Base-by-base conservation (phyloP, 805 yeast species). In the Ogataea angusta region DNA sequence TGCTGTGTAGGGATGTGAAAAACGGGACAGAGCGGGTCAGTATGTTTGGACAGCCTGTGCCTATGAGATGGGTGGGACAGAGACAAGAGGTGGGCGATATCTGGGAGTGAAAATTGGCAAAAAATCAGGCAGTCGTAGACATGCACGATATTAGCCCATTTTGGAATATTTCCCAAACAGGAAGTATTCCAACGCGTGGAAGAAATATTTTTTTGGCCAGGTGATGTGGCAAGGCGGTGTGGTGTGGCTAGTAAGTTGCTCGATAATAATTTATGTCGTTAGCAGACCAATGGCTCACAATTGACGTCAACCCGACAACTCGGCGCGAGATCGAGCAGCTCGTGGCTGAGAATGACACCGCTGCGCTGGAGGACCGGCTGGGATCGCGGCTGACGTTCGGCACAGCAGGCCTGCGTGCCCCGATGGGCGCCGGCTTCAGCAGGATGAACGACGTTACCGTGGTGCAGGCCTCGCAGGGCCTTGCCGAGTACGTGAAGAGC, bases 401-500 rank as follows among this genome's bases (percentile, higher is more conserved):
- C 0, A 91, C 98, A 0, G 96, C 98, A 2, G 98, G 97, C 0
- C 73, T 93, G 34, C 69, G 99, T 19, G 77, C 95, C 2, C 67
- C 72, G 16, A 89, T 93, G 96, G 90, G 81, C 46, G 88, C 96
- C 0, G 98, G 99, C 0, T 89, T 85, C 57, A 75, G 78, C 38
- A 76, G 89, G 51, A 85, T 93, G 91, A 91, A 93, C 61, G 83
- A 82, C 47, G 82, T 91, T 13, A 88, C 96, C 0, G 84, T 91
- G 1, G 56, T 87, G 32, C 98, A 91, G 65, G 90, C 98, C 0
- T 80, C 96, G 0, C 95, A 88, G 52, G 95, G 95, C 1, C 62
- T 85, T 14, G 80, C 87, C 0, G 59, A 60, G 34, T 82, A 82
- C 52, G 40, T 73, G 6, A 44, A 54, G 45, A 59, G 56, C 3